Percentiles rank a stretch among this genome's conserved stretches.
Evolutionary conservation across 2,329 filamentous ascomycete genomes (phyloP).

Genomic region (Epichloe elymi): DNA sequence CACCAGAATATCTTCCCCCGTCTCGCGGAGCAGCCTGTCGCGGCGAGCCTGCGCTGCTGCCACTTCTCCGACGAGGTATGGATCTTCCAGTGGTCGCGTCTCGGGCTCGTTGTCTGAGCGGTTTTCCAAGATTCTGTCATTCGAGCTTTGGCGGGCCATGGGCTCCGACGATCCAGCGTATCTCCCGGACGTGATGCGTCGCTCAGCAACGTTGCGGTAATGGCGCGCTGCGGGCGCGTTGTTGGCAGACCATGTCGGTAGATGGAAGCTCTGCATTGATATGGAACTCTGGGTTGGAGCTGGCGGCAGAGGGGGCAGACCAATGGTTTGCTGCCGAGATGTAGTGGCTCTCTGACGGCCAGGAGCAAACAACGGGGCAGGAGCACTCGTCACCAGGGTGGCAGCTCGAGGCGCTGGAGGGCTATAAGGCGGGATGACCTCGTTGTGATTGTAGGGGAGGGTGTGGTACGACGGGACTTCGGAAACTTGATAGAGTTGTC

Average conservation of each 20-base stretch:
- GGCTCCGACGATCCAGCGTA: slow-evolving; percentile 18
- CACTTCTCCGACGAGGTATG: slow-evolving; percentile 52
- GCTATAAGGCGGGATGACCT: slow-evolving; percentile 36
- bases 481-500: slow-evolving; percentile 31
- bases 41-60: slow-evolving; percentile 44
- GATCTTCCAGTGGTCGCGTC: slow-evolving; percentile 48
- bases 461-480: slow-evolving; percentile 54
- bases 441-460: slow-evolving; percentile 31
- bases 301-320: slow-evolving; percentile 38
- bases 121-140: background rate
- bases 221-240: slow-evolving; percentile 42
- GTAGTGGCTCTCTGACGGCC: slow-evolving; percentile 12
- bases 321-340: slow-evolving; percentile 23
- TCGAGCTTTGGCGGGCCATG: slow-evolving; percentile 9
- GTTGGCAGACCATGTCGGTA: slow-evolving; percentile 45
- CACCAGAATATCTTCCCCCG: slow-evolving; percentile 39
- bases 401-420: slow-evolving; percentile 14
- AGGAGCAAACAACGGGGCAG: slow-evolving; percentile 3
- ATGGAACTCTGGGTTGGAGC: slow-evolving; percentile 24
- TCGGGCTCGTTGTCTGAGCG: background rate
- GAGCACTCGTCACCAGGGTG: slow-evolving; percentile 1
- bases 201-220: slow-evolving; percentile 50
- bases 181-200: slow-evolving; percentile 38
- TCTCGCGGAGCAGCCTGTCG: slow-evolving; percentile 45
- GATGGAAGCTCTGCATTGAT: slow-evolving; percentile 39